Evolutionary conservation across 148 eudicot genomes (phyloP).

Genomic region (Silene conica): DNA sequence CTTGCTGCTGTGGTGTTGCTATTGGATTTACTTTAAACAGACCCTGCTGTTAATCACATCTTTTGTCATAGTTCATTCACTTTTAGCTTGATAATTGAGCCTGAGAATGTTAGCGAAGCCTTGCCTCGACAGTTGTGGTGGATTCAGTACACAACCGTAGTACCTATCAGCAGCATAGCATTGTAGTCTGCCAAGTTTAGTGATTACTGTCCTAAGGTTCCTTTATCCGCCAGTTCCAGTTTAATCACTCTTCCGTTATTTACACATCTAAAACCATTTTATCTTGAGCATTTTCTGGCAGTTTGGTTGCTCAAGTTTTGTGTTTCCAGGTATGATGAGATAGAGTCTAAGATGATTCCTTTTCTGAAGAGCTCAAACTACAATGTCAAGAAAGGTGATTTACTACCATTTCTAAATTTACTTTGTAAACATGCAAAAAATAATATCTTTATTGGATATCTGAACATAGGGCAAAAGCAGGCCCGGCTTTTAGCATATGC

Average conservation of each 20-base stretch:
- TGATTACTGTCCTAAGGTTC: neutral
- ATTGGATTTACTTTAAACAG: no score
- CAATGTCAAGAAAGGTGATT: conserved; percentile 90
- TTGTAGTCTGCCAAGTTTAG: neutral
- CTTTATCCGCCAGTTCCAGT: neutral
- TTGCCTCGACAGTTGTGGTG: neutral
- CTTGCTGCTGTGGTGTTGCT: neutral
- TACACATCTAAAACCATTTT: neutral
- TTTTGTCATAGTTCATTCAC: neutral
- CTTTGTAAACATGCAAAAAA: no score
- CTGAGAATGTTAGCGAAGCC: neutral
- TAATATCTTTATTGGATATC: no score
- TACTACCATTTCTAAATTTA: neutral
- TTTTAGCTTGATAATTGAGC: neutral
- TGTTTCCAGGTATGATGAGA: conserved; percentile 71
- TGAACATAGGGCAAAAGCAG: neutral
- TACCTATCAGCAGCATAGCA: neutral
- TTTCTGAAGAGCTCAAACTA: conserved; percentile 77
- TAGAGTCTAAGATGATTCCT: conserved; percentile 79
- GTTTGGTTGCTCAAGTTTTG: neutral
- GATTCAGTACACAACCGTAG: neutral
- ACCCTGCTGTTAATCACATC: neutral
- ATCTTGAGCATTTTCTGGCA: neutral
- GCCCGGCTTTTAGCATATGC: no score
- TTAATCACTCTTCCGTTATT: neutral